Evolutionary conservation across 164 flowering plant species (phyloP).

Genomic region (Euptelea pleiosperma): DNA sequence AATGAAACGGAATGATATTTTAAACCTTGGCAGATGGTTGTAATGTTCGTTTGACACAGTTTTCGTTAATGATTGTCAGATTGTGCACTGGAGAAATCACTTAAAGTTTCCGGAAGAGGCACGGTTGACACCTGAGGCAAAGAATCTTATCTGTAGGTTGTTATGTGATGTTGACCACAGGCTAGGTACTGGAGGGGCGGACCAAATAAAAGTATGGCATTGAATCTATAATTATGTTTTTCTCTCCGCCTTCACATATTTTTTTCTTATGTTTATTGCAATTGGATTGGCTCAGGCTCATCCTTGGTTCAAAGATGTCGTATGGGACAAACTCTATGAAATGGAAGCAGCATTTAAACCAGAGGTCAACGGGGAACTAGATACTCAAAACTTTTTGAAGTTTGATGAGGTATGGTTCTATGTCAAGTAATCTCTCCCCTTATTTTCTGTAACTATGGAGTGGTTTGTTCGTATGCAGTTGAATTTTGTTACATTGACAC

Average conservation of each 20-base stretch:
- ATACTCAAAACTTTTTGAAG: conserved; percentile 84
- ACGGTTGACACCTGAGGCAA: conserved; percentile 65
- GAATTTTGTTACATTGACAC: background rate
- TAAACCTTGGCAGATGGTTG: too few species aligned
- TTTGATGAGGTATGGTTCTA: conserved; percentile 66
- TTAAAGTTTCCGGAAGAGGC: conserved; percentile 81
- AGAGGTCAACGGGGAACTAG: conserved; percentile 78
- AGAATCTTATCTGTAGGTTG: conserved; percentile 57
- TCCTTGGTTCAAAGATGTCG: conserved; percentile 82
- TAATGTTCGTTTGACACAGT: background rate
- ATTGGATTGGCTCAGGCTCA: conserved; percentile 51
- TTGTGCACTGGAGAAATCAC: conserved; percentile 89
- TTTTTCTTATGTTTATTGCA: conserved; percentile 7
- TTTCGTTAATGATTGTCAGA: conserved; percentile 38
- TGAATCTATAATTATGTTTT: background rate
- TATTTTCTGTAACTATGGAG: background rate
- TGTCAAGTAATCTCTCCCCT: background rate
- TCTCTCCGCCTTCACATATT: background rate
- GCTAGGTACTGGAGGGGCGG: conserved; percentile 73
- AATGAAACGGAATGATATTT: too few species aligned
- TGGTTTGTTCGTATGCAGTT: background rate
- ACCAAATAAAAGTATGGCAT: conserved; percentile 39
- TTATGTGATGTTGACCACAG: conserved; percentile 49
- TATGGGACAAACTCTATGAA: conserved; percentile 82
- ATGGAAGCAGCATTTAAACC: conserved; percentile 91